phyloP scores from a whole-genome alignment of 192 early-diverging fungal genomes.

The Backusella tuberculispora region DNA sequence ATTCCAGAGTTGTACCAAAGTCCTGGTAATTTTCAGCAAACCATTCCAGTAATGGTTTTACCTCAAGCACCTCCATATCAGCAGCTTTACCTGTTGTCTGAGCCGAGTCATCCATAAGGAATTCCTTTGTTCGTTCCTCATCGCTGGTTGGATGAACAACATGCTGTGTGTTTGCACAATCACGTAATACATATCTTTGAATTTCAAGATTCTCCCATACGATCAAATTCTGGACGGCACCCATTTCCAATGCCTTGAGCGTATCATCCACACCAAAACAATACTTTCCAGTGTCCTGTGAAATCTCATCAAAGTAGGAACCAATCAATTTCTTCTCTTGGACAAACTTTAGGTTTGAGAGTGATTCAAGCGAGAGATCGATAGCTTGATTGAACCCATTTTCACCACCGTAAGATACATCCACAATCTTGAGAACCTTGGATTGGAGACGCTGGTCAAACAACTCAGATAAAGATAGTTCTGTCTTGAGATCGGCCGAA shows the following conservation, averaged over 20 bases:
- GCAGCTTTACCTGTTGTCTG: constrained; percentile 41
- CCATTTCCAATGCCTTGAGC: constrained; percentile 93
- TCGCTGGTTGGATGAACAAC: constrained; percentile 80
- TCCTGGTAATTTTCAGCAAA: constrained; percentile 97
- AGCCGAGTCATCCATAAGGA: constrained; percentile 51
- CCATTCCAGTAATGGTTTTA: constrained; percentile 92
- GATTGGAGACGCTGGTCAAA: constrained; percentile 90
- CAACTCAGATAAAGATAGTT: constrained; percentile 91
- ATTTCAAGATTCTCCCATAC: constrained; percentile 95
- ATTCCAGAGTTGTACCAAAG: constrained; percentile 92
- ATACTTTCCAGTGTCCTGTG: constrained; percentile 94
- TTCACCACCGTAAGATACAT: constrained; percentile 98
- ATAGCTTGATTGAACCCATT: constrained; percentile 99
- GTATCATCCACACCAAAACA: constrained; percentile 97
- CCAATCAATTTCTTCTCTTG: constrained; percentile 98
- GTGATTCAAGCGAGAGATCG: constrained; percentile 84
- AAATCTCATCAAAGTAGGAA: constrained; percentile 97
- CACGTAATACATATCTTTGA: constrained; percentile 76
- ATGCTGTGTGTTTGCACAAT: constrained; percentile 64
- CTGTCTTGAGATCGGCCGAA: constrained; percentile 99
- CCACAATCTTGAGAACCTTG: constrained; percentile 92
- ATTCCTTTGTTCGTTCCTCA: constrained; percentile 81
- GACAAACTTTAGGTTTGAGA: constrained; percentile 97
- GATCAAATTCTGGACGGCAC: constrained; percentile 96
- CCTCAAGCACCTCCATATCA: constrained; percentile 84